Evolutionary conservation across 768 basidiomycete species (phyloP).

Genomic region (Mycena rebaudengoi): DNA sequence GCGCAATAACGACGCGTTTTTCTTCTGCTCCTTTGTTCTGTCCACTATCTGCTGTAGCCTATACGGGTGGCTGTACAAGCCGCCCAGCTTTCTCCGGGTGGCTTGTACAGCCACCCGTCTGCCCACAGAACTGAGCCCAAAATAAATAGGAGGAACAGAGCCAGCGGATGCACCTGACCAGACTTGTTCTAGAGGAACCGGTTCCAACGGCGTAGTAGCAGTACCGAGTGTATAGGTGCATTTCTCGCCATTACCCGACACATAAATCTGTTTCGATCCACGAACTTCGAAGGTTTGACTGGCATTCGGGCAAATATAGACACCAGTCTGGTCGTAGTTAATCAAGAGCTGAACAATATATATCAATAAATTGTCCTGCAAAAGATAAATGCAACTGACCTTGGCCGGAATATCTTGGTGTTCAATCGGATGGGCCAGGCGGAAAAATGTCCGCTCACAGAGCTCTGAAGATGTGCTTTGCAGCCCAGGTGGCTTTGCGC

Average conservation of each 20-base stretch:
- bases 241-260: neutral
- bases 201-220: constrained; percentile 27
- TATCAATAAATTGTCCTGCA: neutral
- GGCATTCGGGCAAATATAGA: neutral
- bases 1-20: no score
- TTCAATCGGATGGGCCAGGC: neutral
- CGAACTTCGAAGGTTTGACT: neutral
- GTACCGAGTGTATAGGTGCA: neutral
- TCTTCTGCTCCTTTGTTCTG: no score
- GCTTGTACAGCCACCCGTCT: no score
- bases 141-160: constrained; percentile 20
- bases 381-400: neutral
- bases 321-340: neutral
- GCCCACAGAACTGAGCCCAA: no score
- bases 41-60: no score
- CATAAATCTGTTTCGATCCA: neutral
- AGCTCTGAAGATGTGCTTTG: neutral
- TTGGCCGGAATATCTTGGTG: neutral
- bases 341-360: neutral
- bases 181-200: neutral
- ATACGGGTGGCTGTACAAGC: no score
- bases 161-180: neutral
- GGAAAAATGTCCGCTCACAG: neutral
- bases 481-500: neutral
- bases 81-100: no score